These are phyloP conservation scores for Agarophyton chilense DNA, from an alignment of 23 red algal species.

Conservation along the genomic window DNA sequence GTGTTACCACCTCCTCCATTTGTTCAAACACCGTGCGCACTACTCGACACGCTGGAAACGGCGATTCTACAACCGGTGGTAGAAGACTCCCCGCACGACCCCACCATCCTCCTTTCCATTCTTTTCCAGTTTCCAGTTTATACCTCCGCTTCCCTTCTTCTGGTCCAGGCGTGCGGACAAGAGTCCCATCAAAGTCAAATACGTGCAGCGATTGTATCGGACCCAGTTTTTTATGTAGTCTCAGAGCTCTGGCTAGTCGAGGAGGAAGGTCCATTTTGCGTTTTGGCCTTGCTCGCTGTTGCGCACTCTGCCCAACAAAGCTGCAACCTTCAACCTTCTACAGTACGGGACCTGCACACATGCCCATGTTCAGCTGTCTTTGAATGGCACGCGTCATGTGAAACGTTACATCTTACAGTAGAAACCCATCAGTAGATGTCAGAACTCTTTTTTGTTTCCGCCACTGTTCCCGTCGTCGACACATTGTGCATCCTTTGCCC, in stretches of 20 bases:
- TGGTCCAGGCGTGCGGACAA: slow-evolving; percentile 64
- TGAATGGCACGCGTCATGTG: too few species aligned
- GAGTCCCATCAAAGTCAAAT: slow-evolving; percentile 68
- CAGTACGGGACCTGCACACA: neutral
- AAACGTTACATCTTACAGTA: neutral
- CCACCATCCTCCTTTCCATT: slow-evolving; percentile 66
- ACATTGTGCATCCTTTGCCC: too few species aligned
- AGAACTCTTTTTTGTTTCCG: too few species aligned
- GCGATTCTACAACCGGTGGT: slow-evolving; percentile 48
- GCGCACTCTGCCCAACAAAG: too few species aligned
- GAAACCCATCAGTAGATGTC: too few species aligned
- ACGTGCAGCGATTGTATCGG: slow-evolving; percentile 60
- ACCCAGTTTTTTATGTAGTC: slow-evolving; percentile 35
- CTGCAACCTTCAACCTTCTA: neutral
- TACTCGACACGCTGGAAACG: slow-evolving; percentile 43
- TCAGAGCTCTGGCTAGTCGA: slow-evolving; percentile 8
- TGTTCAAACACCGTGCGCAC: slow-evolving; percentile 53
- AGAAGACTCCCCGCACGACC: slow-evolving; percentile 28
- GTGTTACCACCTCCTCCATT: slow-evolving; percentile 31
- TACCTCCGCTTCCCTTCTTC: slow-evolving; percentile 57
- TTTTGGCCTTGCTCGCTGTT: too few species aligned
- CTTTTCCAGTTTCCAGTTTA: slow-evolving; percentile 29
- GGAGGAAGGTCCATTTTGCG: slow-evolving; percentile 48
- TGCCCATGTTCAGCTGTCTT: too few species aligned
- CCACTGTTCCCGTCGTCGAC: too few species aligned